Evolutionary conservation across 2,329 filamentous ascomycete genomes (phyloP), one percentile per base, ranked within the genome.

Genomic region (Lasiodiplodia hormozganensis): DNA sequence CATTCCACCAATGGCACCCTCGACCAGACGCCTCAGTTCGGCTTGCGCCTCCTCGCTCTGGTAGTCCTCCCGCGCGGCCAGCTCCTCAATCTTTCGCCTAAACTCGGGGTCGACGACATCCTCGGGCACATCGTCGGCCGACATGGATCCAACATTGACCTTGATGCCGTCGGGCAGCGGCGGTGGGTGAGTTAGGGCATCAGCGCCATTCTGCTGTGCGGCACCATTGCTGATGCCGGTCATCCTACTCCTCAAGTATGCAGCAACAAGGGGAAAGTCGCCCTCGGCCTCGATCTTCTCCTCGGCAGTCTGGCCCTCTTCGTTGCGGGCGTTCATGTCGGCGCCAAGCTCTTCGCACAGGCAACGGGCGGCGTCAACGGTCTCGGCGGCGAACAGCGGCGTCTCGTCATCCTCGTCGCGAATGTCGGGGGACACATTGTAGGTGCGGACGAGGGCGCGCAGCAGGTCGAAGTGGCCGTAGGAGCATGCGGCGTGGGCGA

Each of bases 321-420:
- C 82, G 71, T 96, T 94, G 72, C 82, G 85, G 69, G 90, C 83
- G 23, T 80, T 81, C 47, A 87, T 79, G 73, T 97, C 89, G 38
- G 92, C 88, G 5, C 89, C 88, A 3, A 98, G 84, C 78, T 97
- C 93, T 75, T 96, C 93, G 3, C 98, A 87, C 8, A 99, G 84
- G 65, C 90, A 87, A 73, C 88, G 88, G 23, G 95, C 95, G 53
- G 93, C 90, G 4, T 92, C 90, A 60, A 91, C 84, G 0, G 89
- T 92, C 80, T 99, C 96, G 34, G 90, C 89, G n/a, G 94, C 93
- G 76, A 97, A 99, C 4, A 99, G 84, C n/a, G 95, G 92, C 1
- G 95, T 97, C 81, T 99, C 96, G 68, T 90, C 88, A 78, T 99
- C 96, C 78, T 97, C 93, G 77, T 99, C 96, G 72, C 87, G 88